Evolutionary conservation across 768 basidiomycete species (phyloP), one percentile per base, ranked within the genome.

Genomic region (Pisolithus marmoratus): DNA sequence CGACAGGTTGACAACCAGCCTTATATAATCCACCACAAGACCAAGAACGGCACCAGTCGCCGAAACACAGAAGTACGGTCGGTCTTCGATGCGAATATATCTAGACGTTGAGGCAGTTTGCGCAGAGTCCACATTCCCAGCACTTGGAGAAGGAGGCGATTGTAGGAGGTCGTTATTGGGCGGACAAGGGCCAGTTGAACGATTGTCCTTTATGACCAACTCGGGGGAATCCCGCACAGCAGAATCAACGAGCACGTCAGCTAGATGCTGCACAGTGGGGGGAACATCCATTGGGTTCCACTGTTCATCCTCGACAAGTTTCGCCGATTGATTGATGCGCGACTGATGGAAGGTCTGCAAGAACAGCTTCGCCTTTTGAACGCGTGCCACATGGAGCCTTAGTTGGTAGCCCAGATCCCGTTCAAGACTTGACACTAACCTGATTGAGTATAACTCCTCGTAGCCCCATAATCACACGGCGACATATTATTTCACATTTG

Each of bases 301-400:
- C 54, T 86, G 87, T 63, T 99, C 96, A 58, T 97, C 93, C 66
- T 98, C 94, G 8, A 99, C 95, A 24, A 91, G 71, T 65, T 87
- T 91, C 24, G 95, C 94, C 3, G 87, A 88, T 50, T 78, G 78
- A 3, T 84, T 80, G 41, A 98, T 79, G 47, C 87, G 79, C 11
- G 77, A 69, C 58, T 93, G 85, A 63, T 99, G 96, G 71, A 94
- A 97, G 1, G 75, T 69, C 61, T 88, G 83, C 24, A 99, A 73
- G 72, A 94, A 99, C 9, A 80, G 70, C 70, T 94, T 94, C 6
- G 94, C 90, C 85, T 94, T 59, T 36, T 49, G 49, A 20, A 37
- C 37, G 46, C 36, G 55, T 26, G 20, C 27, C 26, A 49, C 36
- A 59, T 52, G 55, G 50, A 12, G 20, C 29, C 20, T 40, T 23